Evolutionary conservation across 208 protist species (phyloP).

Genomic region (Balamuthia mandrillaris): DNA sequence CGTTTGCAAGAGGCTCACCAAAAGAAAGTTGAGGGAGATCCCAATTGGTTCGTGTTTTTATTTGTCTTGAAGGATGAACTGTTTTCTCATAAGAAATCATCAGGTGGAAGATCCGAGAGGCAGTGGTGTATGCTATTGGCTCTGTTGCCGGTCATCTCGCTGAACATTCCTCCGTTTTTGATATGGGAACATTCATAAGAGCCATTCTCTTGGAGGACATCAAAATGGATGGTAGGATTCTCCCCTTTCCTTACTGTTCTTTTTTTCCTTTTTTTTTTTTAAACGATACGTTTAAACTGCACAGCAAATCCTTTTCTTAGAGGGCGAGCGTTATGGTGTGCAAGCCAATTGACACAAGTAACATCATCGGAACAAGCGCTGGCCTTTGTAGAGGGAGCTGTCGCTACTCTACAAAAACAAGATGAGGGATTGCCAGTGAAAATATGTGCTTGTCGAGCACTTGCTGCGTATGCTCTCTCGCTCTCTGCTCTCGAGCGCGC

Average conservation of each 20-base stretch:
- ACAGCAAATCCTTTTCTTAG: background rate
- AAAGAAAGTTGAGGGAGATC: background rate
- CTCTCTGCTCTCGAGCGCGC: no score
- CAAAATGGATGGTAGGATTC: background rate
- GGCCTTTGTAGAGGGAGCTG: constrained; percentile 4
- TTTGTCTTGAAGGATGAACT: no score
- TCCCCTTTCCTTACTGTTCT: background rate
- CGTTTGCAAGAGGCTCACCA: no score
- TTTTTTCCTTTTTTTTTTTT: background rate
- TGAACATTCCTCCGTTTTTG: background rate
- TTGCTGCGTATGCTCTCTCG: no score
- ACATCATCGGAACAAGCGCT: background rate
- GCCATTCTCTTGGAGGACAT: background rate
- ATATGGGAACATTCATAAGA: background rate
- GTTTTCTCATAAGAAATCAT: no score
- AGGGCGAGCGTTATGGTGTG: constrained; percentile 25
- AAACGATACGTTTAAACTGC: background rate
- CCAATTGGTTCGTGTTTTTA: no score
- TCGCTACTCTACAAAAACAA: background rate
- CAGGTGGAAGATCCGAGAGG: constrained; percentile 30
- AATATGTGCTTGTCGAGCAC: constrained; percentile 25
- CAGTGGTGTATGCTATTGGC: background rate
- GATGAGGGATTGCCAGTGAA: constrained; percentile 12
- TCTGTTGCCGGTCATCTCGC: background rate
- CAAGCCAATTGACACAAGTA: background rate